A percentile compares a stretch with the other conserved stretches of the same genome.
Conservation (phyloP, 1,284 basidiomycete species). For the Phellopilus nigrolimitatus region DNA sequence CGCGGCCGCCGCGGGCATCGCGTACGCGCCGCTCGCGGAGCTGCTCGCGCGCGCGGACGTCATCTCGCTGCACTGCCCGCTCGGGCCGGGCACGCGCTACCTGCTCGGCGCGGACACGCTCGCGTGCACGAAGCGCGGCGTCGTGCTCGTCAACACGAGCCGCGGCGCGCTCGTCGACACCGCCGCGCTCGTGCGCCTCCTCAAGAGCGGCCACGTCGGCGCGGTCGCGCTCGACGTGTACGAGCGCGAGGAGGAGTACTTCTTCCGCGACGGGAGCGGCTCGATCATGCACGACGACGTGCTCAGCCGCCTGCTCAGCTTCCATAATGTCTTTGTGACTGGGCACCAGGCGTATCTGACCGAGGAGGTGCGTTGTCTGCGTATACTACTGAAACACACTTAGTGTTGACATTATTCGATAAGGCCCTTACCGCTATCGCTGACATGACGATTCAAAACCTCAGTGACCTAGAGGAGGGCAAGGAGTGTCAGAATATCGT, state of each 20-base stretch:
- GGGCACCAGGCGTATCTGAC: conserved; percentile 29
- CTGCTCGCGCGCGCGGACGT: conserved; percentile 41
- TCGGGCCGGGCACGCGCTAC: conserved; percentile 37
- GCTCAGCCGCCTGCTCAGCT: conserved; percentile 25
- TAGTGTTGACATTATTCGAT: not conserved
- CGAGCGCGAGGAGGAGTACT: conserved; percentile 26
- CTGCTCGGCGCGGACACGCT: conserved; percentile 39
- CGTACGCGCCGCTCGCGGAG: conserved; percentile 39
- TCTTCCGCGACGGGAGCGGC: conserved; percentile 25
- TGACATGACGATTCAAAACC: conserved; percentile 24
- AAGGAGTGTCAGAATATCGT: conserved; percentile 22
- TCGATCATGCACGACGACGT: conserved; percentile 27
- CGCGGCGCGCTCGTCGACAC: conserved; percentile 29
- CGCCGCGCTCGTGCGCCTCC: conserved; percentile 22
- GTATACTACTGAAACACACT: not conserved
- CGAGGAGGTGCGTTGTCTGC: conserved; percentile 18
- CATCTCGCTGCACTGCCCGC: conserved; percentile 31
- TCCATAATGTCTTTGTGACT: conserved; percentile 27
- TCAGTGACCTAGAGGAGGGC: conserved; percentile 19
- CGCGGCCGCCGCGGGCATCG: conserved; percentile 32
- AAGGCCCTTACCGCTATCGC: conserved; percentile 24
- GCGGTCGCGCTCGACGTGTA: conserved; percentile 28
- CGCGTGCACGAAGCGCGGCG: conserved; percentile 40
- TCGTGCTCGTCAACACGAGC: conserved; percentile 43
- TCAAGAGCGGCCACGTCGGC: conserved; percentile 25